These are phyloP conservation scores for Phanerodontia chrysosporium DNA, from an alignment of 768 basidiomycete species.

Conservation along the genomic window DNA sequence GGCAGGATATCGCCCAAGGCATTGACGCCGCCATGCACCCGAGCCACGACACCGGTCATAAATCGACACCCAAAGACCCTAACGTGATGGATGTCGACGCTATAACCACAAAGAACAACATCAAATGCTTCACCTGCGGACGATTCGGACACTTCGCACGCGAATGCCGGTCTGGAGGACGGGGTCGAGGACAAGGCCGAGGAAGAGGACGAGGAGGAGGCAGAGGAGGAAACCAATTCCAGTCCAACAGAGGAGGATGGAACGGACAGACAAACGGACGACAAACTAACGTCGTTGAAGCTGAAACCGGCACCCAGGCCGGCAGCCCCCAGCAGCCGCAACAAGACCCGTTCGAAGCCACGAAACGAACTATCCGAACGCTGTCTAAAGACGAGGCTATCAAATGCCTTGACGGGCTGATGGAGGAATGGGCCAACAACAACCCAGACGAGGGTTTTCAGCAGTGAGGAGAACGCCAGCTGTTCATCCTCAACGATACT, in stretches of 20 bases:
- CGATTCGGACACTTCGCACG: neutral
- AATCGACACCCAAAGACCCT: too few relatives aligned
- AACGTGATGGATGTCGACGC: neutral
- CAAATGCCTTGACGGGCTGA: neutral
- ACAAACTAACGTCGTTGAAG: too few relatives aligned
- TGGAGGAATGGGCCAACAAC: neutral
- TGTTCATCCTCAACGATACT: neutral
- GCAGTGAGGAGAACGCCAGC: neutral
- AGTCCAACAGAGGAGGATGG: neutral
- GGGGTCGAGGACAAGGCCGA: neutral
- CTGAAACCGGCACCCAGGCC: neutral
- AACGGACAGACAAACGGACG: neutral
- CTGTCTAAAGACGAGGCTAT: neutral
- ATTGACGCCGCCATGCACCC: too few relatives aligned
- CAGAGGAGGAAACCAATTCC: neutral
- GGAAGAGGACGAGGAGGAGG: neutral
- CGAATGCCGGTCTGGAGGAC: neutral
- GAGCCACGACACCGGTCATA: too few relatives aligned
- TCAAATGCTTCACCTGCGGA: neutral
- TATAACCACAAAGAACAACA: neutral
- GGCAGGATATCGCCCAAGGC: too few relatives aligned
- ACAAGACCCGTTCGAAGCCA: too few relatives aligned
- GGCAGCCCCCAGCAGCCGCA: neutral
- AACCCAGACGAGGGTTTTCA: neutral
- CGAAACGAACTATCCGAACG: neutral